Evolutionary conservation across 1,284 basidiomycete genomes (phyloP).

Genomic region (Leccinum fallax): DNA sequence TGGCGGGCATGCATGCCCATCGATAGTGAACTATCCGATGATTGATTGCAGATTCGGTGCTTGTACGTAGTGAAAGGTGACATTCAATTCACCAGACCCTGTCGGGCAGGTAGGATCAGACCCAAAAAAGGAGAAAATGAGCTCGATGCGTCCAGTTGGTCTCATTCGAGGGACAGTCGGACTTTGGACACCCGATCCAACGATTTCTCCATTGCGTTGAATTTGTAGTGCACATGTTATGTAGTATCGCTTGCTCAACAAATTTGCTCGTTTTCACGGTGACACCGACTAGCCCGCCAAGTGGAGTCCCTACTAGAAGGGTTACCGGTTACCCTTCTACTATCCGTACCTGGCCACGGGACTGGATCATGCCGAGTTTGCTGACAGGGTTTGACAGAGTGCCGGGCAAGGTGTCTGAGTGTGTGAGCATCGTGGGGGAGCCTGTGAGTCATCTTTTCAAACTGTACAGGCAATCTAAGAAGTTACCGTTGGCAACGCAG

Average conservation of each 20-base stretch:
- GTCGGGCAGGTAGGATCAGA: neutral
- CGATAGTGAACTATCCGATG: conserved; percentile 6
- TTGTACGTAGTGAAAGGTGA: neutral
- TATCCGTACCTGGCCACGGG: neutral
- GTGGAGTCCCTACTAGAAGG: neutral
- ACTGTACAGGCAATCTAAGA: neutral
- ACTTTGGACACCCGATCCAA: neutral
- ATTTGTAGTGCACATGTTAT: neutral
- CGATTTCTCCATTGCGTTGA: neutral
- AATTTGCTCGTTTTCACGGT: neutral
- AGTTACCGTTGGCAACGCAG: neutral
- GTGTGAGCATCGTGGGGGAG: neutral
- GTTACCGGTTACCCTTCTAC: neutral
- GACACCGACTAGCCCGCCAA: neutral
- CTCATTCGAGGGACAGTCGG: neutral
- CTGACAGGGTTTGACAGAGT: neutral
- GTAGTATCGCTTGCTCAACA: neutral
- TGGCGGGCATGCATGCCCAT: conserved; percentile 2
- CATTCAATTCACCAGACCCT: conserved; percentile 1
- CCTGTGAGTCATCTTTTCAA: neutral
- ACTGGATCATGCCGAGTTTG: neutral
- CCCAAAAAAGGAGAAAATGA: neutral
- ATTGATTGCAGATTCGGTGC: neutral
- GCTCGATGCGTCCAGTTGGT: neutral
- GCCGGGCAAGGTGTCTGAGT: neutral